Conservation (phyloP, 139 green algal genomes). For the Volvox africanus region DNA sequence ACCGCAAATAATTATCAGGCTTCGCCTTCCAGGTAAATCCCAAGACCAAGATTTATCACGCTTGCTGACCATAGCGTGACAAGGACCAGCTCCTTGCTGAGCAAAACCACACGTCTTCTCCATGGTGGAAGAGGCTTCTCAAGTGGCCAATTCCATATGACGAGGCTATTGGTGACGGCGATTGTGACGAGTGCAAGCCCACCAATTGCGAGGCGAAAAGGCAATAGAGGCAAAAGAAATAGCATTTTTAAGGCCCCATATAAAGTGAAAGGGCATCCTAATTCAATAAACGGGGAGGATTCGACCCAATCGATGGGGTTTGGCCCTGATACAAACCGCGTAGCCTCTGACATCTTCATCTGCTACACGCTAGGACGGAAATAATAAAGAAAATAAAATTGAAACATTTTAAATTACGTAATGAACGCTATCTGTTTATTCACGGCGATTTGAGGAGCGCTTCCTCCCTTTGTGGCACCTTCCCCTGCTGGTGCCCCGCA, state of each 20-base stretch:
- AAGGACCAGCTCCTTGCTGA: conserved; percentile 28
- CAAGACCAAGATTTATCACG: not conserved
- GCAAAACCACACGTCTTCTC: not conserved
- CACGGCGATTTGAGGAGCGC: no score
- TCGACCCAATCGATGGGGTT: not conserved
- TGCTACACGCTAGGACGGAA: no score
- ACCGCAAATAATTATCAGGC: no score
- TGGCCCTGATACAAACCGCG: no score
- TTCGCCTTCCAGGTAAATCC: not conserved
- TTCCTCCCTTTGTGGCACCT: no score
- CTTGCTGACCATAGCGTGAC: not conserved
- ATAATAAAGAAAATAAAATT: no score
- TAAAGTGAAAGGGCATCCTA: conserved; percentile 1
- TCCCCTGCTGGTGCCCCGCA: no score
- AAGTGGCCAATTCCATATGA: not conserved
- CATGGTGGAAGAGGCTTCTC: not conserved
- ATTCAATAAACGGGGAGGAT: conserved; percentile 2
- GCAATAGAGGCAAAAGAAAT: not conserved
- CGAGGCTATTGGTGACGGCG: not conserved
- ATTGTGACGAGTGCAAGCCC: not conserved
- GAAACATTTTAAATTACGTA: no score
- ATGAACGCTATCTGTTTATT: no score
- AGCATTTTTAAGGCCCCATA: conserved; percentile 6
- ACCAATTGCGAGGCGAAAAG: not conserved
- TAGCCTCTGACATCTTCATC: no score